Percentiles rank a stretch among this genome's conserved stretches.
phyloP scores from a whole-genome alignment of 352 stramenopile genomes.

The Pythium sukuiense region DNA sequence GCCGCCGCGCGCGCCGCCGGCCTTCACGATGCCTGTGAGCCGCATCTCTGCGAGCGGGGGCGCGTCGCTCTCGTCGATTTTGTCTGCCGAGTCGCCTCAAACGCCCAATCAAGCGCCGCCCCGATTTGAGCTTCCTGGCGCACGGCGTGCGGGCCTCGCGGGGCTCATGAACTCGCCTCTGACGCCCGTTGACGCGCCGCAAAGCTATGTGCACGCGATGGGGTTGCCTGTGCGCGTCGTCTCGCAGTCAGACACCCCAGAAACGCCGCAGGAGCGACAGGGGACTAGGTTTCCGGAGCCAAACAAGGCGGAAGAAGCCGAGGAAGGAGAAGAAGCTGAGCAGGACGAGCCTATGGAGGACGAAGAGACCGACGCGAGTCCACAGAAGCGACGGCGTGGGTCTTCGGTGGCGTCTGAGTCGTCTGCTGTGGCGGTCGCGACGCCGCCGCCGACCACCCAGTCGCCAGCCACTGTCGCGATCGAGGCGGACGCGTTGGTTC shows the following conservation, averaged over 20 bases:
- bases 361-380: slow-evolving; percentile 10
- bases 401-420: slow-evolving; percentile 16
- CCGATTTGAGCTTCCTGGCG: slow-evolving; percentile 9
- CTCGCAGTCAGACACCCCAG: neutral
- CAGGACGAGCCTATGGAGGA: neutral
- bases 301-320: slow-evolving; percentile 4
- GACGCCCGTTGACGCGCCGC: neutral
- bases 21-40: slow-evolving; percentile 34
- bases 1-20: slow-evolving; percentile 20
- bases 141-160: slow-evolving; percentile 41
- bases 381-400: slow-evolving; percentile 10
- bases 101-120: slow-evolving; percentile 13
- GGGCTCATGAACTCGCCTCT: slow-evolving; percentile 69
- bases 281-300: neutral
- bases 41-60: slow-evolving; percentile 27
- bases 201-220: neutral
- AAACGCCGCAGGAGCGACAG: neutral
- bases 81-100: slow-evolving; percentile 37
- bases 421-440: slow-evolving; percentile 10
- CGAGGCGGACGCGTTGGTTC: slow-evolving; percentile 29
- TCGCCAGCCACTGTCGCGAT: slow-evolving; percentile 28
- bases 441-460: slow-evolving; percentile 9
- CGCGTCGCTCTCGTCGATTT: slow-evolving; percentile 41
- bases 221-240: neutral
- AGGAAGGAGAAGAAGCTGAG: slow-evolving; percentile 4